These are phyloP conservation scores for Isabelozyma rhagii DNA, from an alignment of 805 yeast species.

Conservation along the genomic window DNA sequence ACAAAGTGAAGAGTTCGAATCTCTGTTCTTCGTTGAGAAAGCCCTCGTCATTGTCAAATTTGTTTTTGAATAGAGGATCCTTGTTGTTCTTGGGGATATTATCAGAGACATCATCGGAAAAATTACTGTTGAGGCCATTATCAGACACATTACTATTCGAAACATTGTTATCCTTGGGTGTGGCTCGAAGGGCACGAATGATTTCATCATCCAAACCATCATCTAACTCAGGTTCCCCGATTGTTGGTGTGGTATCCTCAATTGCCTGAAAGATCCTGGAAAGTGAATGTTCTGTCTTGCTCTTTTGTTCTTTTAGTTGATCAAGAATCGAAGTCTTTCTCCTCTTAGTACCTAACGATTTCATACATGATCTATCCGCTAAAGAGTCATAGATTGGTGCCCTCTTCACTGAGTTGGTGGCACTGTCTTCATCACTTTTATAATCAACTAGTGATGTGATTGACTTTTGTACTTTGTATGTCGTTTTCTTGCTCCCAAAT, in stretches of 20 bases:
- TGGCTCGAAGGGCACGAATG: not conserved
- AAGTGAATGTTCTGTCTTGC: conserved; percentile 3
- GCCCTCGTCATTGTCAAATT: conserved; percentile 32
- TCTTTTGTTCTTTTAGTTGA: conserved; percentile 9
- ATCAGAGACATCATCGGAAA: not conserved
- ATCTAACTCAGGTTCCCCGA: conserved; percentile 19
- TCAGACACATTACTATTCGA: too few species aligned
- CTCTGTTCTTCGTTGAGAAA: conserved; percentile 35
- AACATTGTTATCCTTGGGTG: not conserved
- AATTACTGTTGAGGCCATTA: not conserved
- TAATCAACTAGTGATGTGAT: not conserved
- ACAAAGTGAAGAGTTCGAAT: conserved; percentile 39
- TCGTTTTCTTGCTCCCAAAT: not conserved
- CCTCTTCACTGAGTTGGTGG: not conserved
- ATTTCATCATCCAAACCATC: conserved; percentile 20
- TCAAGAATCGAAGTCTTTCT: conserved; percentile 9
- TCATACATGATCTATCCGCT: not conserved
- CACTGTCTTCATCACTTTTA: not conserved
- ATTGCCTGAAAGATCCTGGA: not conserved
- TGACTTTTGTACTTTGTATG: not conserved
- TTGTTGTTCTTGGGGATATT: not conserved
- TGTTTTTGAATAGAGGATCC: conserved; percentile 10
- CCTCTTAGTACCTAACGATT: conserved; percentile 14
- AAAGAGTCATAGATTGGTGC: conserved; percentile 1
- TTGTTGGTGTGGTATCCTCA: not conserved